Conservation (phyloP, 495 filamentous ascomycete genomes). For the Lophiostoma macrostomum region DNA sequence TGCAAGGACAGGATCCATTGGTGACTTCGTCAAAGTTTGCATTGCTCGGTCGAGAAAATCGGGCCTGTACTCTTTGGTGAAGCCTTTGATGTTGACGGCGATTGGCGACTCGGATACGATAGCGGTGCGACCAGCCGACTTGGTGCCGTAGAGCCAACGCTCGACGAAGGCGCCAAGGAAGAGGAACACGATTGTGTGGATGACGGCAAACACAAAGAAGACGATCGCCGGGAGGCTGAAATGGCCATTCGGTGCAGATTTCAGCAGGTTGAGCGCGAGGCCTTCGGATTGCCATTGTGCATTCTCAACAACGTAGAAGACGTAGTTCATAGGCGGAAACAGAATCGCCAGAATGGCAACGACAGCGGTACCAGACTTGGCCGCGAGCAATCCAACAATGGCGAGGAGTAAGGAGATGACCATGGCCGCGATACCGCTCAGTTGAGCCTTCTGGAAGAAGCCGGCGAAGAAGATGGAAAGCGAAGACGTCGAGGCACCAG, state of each 20-base stretch:
- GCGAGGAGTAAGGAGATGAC: constrained; percentile 65
- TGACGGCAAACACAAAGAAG: constrained; percentile 63
- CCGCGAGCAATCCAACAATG: constrained; percentile 64
- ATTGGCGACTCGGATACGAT: constrained; percentile 35
- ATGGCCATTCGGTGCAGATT: constrained; percentile 56
- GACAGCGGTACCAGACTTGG: constrained; percentile 51
- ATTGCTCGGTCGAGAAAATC: constrained; percentile 53
- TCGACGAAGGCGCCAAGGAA: constrained; percentile 70
- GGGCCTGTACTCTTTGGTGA: constrained; percentile 73
- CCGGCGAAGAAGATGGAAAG: constrained; percentile 67
- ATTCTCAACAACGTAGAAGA: constrained; percentile 65
- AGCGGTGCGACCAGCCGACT: constrained; percentile 52
- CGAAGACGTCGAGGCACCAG: constrained; percentile 62
- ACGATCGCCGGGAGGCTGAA: constrained; percentile 64
- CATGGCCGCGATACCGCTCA: constrained; percentile 67
- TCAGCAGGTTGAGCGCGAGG: constrained; percentile 53
- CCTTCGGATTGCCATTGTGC: constrained; percentile 63
- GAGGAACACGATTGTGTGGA: constrained; percentile 73
- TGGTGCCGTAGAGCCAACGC: constrained; percentile 68
- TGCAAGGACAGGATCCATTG: constrained; percentile 59
- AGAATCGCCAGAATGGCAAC: constrained; percentile 63
- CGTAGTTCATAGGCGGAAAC: constrained; percentile 75
- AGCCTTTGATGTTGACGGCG: constrained; percentile 58
- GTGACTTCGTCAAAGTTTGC: constrained; percentile 50
- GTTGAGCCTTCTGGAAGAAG: constrained; percentile 74